Conservation (phyloP, 768 basidiomycete species). For the Scleroderma bovista region DNA sequence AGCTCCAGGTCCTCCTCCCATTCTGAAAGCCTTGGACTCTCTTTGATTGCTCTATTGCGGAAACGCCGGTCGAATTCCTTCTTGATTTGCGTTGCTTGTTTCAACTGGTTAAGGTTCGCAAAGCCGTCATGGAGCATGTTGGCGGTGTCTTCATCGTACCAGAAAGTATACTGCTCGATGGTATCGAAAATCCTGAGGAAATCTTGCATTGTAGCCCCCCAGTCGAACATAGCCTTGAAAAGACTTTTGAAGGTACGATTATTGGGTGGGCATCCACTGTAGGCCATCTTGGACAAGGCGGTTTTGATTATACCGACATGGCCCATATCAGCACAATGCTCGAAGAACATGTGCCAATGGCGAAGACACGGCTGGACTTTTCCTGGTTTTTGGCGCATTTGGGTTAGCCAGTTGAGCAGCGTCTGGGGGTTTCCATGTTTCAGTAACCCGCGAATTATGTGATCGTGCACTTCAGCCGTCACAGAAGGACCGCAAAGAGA, state of each 20-base stretch:
- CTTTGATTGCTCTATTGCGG: conserved; percentile 23
- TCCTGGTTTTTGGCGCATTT: conserved; percentile 49
- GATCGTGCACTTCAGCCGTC: conserved; percentile 42
- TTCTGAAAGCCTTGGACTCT: conserved; percentile 22
- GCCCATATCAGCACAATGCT: conserved; percentile 29
- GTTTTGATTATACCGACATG: conserved; percentile 22
- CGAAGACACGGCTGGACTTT: conserved; percentile 40
- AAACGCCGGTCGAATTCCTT: conserved; percentile 33
- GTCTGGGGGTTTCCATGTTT: conserved; percentile 38
- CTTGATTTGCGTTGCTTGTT: conserved; percentile 35
- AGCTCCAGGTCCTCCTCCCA: conserved; percentile 25
- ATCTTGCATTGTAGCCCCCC: conserved; percentile 24
- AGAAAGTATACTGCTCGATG: conserved; percentile 40
- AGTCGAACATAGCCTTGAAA: conserved; percentile 38
- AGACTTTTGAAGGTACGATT: conserved; percentile 46
- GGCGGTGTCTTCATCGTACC: conserved; percentile 39
- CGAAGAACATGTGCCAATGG: conserved; percentile 53
- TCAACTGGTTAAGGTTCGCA: conserved; percentile 31
- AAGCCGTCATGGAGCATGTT: conserved; percentile 39
- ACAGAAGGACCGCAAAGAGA: conserved; percentile 42
- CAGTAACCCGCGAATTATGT: conserved; percentile 45
- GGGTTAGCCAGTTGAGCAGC: conserved; percentile 45
- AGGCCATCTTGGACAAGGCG: conserved; percentile 33
- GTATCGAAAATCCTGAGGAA: conserved; percentile 41
- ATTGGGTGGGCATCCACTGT: conserved; percentile 37